phyloP scores from a whole-genome alignment of 768 basidiomycete species.

The Pluteus cervinus region DNA sequence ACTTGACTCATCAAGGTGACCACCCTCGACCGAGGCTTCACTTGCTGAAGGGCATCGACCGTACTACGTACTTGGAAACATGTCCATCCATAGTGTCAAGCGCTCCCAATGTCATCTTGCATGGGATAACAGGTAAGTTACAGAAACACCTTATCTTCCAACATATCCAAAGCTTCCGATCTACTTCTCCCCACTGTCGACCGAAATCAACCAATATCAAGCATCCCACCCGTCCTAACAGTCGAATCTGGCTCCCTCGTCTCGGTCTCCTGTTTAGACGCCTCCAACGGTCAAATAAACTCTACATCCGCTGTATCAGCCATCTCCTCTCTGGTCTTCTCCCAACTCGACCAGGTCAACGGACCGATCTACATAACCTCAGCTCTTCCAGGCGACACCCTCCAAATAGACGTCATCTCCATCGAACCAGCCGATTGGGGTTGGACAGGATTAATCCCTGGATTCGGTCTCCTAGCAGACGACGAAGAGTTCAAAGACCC shows the following conservation, averaged over 20 bases:
- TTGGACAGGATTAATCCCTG: slow-evolving; percentile 55
- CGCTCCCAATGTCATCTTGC: slow-evolving; percentile 47
- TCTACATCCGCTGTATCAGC: slow-evolving; percentile 29
- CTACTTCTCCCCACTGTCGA: background rate
- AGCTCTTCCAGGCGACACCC: slow-evolving; percentile 50
- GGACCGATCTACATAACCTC: slow-evolving; percentile 51
- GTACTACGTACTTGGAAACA: too few species aligned
- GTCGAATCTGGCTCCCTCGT: slow-evolving; percentile 49
- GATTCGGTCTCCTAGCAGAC: slow-evolving; percentile 53
- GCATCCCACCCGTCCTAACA: slow-evolving; percentile 44
- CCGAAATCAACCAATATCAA: slow-evolving; percentile 13
- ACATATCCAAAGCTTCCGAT: background rate
- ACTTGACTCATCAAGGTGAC: too few species aligned
- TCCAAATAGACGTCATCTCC: slow-evolving; percentile 53
- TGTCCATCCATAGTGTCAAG: slow-evolving; percentile 51
- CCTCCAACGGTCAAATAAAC: slow-evolving; percentile 54
- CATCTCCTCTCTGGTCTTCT: slow-evolving; percentile 36
- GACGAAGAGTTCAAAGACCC: slow-evolving; percentile 48
- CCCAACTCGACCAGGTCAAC: slow-evolving; percentile 51
- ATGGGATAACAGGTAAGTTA: slow-evolving; percentile 52
- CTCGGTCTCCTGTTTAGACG: slow-evolving; percentile 58
- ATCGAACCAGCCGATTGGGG: slow-evolving; percentile 53
- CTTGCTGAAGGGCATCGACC: too few species aligned
- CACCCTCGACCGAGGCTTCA: too few species aligned
- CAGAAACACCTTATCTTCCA: background rate